Conservation (phyloP, 176 grass and related monocot genomes). For the Lolium perenne region DNA sequence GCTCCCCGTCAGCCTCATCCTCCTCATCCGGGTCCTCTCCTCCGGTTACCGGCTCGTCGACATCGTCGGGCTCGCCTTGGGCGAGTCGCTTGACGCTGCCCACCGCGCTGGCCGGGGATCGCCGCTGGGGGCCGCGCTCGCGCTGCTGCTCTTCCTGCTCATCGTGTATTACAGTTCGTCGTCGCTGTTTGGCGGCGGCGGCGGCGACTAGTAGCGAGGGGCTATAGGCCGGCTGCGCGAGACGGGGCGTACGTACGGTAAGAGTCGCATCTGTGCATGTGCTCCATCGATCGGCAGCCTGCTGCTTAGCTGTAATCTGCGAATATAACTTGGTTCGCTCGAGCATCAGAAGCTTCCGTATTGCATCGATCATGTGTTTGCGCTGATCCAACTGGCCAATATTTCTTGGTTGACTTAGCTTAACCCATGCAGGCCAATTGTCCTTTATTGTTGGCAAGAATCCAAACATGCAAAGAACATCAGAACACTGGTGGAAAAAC, state of each 20-base stretch:
- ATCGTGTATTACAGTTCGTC: conserved; percentile 65
- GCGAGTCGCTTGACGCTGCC: conserved; percentile 56
- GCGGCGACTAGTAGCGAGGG: conserved; percentile 28
- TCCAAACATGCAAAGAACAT: not conserved
- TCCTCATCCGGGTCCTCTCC: conserved; percentile 84
- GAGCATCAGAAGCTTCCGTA: conserved; percentile 21
- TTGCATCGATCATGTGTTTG: not conserved
- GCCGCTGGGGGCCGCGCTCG: conserved; percentile 67
- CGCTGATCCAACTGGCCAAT: not conserved
- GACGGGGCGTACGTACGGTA: not conserved
- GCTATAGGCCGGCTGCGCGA: not conserved
- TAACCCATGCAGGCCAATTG: not conserved
- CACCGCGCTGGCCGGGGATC: conserved; percentile 65
- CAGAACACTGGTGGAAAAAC: too few species aligned
- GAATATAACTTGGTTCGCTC: not conserved
- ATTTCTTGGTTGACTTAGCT: not conserved
- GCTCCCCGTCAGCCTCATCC: conserved; percentile 65
- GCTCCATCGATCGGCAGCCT: not conserved
- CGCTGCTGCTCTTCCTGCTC: conserved; percentile 55
- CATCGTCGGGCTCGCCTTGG: conserved; percentile 41
- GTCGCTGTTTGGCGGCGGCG: conserved; percentile 54
- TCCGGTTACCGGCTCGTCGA: conserved; percentile 51
- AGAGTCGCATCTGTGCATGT: not conserved
- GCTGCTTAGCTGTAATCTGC: conserved; percentile 35
- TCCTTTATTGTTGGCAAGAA: not conserved